These are phyloP conservation scores for Chimonanthus salicifolius DNA, from an alignment of 164 flowering plant genomes.

Conservation along the genomic window DNA sequence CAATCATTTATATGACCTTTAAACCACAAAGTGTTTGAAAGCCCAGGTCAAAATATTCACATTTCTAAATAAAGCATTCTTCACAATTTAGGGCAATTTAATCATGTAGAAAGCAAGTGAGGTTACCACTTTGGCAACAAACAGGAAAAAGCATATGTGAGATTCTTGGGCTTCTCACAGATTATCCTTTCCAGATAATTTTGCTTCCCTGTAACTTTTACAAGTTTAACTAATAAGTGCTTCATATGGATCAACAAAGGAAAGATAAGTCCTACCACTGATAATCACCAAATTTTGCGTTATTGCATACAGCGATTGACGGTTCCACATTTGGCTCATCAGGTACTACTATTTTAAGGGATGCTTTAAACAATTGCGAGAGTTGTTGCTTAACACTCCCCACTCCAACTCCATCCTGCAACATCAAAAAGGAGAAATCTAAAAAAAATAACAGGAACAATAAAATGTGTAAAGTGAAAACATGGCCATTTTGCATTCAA, in stretches of 20 bases:
- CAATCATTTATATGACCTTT: too few species aligned
- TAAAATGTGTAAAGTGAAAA: background rate
- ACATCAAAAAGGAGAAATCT: background rate
- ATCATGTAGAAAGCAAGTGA: too few species aligned
- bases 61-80: background rate
- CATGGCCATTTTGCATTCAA: background rate
- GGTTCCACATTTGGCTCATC: conserved; percentile 53
- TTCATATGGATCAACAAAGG: background rate
- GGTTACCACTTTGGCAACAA: too few species aligned
- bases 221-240: background rate
- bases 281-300: conserved; percentile 77
- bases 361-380: conserved; percentile 49
- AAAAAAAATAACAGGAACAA: too few species aligned
- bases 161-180: background rate
- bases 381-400: conserved; percentile 64
- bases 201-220: background rate
- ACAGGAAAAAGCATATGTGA: background rate
- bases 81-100: too few species aligned
- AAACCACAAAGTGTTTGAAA: background rate
- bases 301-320: conserved; percentile 47
- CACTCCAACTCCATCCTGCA: conserved; percentile 39
- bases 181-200: background rate
- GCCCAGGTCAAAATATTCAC: background rate
- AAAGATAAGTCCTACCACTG: conserved; percentile 47
- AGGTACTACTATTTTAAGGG: conserved; percentile 57